phyloP scores from a whole-genome alignment of 768 basidiomycete genomes.

The Cyathus striatus region DNA sequence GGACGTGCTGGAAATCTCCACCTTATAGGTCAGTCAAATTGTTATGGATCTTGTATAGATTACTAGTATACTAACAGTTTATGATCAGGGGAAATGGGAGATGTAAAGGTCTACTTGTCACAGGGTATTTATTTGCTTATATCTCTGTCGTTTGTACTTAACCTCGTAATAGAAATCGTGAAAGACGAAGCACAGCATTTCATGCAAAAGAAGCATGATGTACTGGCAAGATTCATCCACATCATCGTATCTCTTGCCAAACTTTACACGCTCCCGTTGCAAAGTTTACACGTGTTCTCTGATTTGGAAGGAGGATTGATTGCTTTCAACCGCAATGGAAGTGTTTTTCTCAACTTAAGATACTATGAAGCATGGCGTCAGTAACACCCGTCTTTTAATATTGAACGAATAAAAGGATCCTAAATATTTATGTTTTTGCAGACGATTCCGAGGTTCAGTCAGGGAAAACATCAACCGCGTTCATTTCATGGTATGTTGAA shows the following conservation, averaged over 20 bases:
- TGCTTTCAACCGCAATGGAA: constrained; percentile 89
- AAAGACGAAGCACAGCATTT: constrained; percentile 36
- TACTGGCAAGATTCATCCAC: constrained; percentile 67
- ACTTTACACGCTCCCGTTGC: constrained; percentile 70
- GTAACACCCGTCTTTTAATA: constrained; percentile 22
- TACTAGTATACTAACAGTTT: no score
- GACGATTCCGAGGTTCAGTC: constrained; percentile 64
- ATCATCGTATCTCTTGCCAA: constrained; percentile 60
- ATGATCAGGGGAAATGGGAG: constrained; percentile 52
- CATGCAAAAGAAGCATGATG: constrained; percentile 46
- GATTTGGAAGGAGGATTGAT: constrained; percentile 78
- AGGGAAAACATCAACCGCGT: constrained; percentile 55
- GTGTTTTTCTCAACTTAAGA: constrained; percentile 83
- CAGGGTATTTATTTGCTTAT: constrained; percentile 38
- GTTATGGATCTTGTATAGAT: no score
- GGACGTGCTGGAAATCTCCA: constrained; percentile 58
- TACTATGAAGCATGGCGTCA: constrained; percentile 86
- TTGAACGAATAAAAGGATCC: no score
- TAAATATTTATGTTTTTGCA: constrained; percentile 17
- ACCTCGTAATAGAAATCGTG: constrained; percentile 44
- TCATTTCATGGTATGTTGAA: constrained; percentile 75
- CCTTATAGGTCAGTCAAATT: constrained; percentile 56
- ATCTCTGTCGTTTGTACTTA: background rate
- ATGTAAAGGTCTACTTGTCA: constrained; percentile 58
- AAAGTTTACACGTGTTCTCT: constrained; percentile 82